Evolutionary conservation across 805 yeast species (phyloP), one percentile per base, ranked within the genome.

Genomic region (Wickerhamomyces tratensis): DNA sequence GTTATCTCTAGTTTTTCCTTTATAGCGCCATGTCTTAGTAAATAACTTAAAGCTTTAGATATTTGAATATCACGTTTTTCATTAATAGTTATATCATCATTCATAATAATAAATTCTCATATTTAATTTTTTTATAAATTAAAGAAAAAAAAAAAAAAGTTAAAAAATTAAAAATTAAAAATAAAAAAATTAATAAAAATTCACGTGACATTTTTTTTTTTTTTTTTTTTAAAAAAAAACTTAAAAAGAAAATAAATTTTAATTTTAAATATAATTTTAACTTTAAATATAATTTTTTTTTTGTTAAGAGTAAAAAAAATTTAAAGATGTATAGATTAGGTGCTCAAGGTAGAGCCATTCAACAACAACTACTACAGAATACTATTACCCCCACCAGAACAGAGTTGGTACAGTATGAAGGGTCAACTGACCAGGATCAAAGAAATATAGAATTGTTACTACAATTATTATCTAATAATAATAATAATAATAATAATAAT

Each of bases 1-100:
- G 82, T 85, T 2, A 93, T 84, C 3, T 64, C 49, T 12, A 93
- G 60, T 0, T 73, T 70, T 51, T 86, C 93, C 41, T 77, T 72
- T 13, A 62, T 56, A 0, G 98, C 98, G 5, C 84, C 86, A 56
- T 91, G 98, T n/a, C 98, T 69, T 1, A 91, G 71, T 2, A 93
- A 65, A 50, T 82, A 80, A 6, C 95, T 74, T 30, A 93, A 64
- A 1, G 85, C 68, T 49, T 85, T 85, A 7, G 96, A 86, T 14
- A 88, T 78, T 35, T 61, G 64, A 7, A 69, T 54, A 44, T 74
- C 77, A 52, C 85, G 58, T 37, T 63, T 64, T 11, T 49, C 49
- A 7, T 31, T 5, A 31, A 31, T 13, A 2, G n/a, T 2, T 13
- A 8, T 12, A 12, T 7, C n/a, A 31, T 5, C 10, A 31, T 12